A percentile compares a stretch with the other conserved stretches of the same genome.
These are phyloP conservation scores for Scenedesmus sp. DNA, from an alignment of 163 green algal species.

Conservation along the genomic window DNA sequence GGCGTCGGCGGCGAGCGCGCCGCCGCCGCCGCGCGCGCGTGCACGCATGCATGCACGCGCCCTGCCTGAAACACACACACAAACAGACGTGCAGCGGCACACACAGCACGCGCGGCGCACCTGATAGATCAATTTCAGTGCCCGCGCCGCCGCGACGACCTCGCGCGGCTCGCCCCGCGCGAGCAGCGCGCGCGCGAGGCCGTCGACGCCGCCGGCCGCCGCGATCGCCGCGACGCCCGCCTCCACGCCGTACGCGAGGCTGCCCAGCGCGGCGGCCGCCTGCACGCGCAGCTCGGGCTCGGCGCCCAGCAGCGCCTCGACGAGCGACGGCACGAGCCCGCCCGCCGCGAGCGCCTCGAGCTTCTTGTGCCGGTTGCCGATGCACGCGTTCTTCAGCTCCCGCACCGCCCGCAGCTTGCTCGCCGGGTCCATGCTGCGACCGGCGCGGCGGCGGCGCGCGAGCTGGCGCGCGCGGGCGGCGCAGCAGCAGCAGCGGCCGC, in stretches of 20 bases:
- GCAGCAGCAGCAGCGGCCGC: too few relatives aligned
- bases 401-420: slow-evolving; percentile 12
- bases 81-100: too few relatives aligned
- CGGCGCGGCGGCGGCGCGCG: too few relatives aligned
- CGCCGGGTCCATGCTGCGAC: too few relatives aligned
- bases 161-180: slow-evolving; percentile 47
- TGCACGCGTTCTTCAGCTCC: slow-evolving; percentile 63
- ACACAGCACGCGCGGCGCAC: slow-evolving; percentile 26
- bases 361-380: slow-evolving; percentile 64
- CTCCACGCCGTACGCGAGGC: slow-evolving; percentile 55
- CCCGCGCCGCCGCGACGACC: slow-evolving; percentile 55
- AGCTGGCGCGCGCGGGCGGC: too few relatives aligned
- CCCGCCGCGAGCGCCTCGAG: slow-evolving; percentile 47
- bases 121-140: slow-evolving; percentile 61
- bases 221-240: slow-evolving; percentile 54
- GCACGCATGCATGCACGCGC: not conserved
- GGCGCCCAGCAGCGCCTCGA: slow-evolving; percentile 45
- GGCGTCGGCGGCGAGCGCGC: slow-evolving; percentile 50
- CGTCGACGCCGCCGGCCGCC: slow-evolving; percentile 42
- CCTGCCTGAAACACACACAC: too few relatives aligned
- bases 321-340: slow-evolving; percentile 41
- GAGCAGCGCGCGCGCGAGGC: slow-evolving; percentile 52
- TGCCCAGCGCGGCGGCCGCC: slow-evolving; percentile 53
- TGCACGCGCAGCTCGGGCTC: slow-evolving; percentile 51
- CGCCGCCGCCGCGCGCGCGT: not conserved